Evolutionary conservation across 208 protist genomes (phyloP), one percentile per base, ranked within the genome.

Genomic region (Blastocrithidia nonstop): DNA sequence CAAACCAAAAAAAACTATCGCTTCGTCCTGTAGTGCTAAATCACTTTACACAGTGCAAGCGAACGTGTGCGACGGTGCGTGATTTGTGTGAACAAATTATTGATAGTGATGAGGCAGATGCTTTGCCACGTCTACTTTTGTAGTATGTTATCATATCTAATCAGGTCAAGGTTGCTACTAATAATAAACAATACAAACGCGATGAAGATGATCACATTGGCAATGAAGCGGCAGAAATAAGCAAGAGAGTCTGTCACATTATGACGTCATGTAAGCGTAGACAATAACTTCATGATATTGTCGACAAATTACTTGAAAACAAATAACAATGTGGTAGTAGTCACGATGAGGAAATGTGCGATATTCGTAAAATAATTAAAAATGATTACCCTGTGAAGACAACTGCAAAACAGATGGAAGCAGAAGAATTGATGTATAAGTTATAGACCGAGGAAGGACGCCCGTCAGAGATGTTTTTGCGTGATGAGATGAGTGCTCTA

Each of bases 381-480:
- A n/a, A n/a, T n/a, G n/a, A n/a, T n/a, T n/a, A n/a, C n/a, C n/a
- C n/a, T n/a, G n/a, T n/a, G n/a, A n/a, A n/a, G n/a, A n/a, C n/a
- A n/a, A n/a, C 70, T 6, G 24, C 44, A 20, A 61, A 84, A 26
- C 66, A 81, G 33, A 54, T 74, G 45, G 64, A 87, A 24, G 52
- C 85, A 42, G 81, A 90, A 48, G 49, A 50, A 22, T 75, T 86
- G 61, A 81, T 87, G 64, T 57, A 80, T 50, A 57, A 61, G 3
- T 63, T 82, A 48, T 53, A 52, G 4, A 48, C 54, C 1, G 66
- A 79, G 27, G 57, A 76, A 21, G 59, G 63, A 6, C 50, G 61
- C 32, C 47, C 61, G 5, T 53, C 73, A 2, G 65, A 67, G 15
- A 62, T 90, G 19, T 84, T 81, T 23, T 57, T 58, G 6, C 70